Conservation (phyloP, 768 basidiomycete species). For the Calocybe cyanea region DNA sequence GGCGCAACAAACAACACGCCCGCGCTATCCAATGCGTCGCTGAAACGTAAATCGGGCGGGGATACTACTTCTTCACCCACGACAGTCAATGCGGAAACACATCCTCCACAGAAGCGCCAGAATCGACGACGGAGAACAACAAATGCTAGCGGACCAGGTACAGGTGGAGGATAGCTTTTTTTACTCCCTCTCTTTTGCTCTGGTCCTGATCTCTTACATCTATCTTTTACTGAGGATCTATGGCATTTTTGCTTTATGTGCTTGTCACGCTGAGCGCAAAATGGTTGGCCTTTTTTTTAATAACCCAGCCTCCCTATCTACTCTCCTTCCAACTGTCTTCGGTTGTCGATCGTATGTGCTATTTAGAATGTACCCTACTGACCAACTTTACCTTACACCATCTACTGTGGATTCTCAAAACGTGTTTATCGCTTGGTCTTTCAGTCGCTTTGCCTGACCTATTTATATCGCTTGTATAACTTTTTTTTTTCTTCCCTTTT, state of each 20-base stretch:
- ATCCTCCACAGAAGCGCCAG: slow-evolving; percentile 46
- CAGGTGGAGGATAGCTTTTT: slow-evolving; percentile 19
- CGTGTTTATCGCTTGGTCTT: slow-evolving; percentile 20
- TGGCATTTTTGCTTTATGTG: no score
- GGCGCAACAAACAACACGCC: slow-evolving; percentile 47
- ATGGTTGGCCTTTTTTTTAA: no score
- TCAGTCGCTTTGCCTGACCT: slow-evolving; percentile 21
- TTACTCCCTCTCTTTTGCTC: background rate
- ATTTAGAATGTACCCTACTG: slow-evolving; percentile 14
- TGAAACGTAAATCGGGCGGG: slow-evolving; percentile 53
- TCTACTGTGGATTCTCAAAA: slow-evolving; percentile 30
- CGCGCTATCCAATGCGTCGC: slow-evolving; percentile 40
- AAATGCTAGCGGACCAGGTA: slow-evolving; percentile 33
- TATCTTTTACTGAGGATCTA: background rate
- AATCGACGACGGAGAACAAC: slow-evolving; percentile 53
- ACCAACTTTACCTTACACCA: slow-evolving; percentile 12
- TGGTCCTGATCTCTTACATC: background rate
- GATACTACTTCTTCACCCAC: slow-evolving; percentile 53
- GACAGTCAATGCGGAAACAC: slow-evolving; percentile 34
- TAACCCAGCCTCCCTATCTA: background rate
- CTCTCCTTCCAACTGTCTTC: no score
- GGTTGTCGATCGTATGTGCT: slow-evolving; percentile 1
- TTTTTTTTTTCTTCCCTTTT: background rate
- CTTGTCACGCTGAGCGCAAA: no score
- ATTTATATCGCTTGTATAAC: slow-evolving; percentile 22